Conservation (phyloP, 2,329 filamentous ascomycete species). For the Beauveria caledonica region DNA sequence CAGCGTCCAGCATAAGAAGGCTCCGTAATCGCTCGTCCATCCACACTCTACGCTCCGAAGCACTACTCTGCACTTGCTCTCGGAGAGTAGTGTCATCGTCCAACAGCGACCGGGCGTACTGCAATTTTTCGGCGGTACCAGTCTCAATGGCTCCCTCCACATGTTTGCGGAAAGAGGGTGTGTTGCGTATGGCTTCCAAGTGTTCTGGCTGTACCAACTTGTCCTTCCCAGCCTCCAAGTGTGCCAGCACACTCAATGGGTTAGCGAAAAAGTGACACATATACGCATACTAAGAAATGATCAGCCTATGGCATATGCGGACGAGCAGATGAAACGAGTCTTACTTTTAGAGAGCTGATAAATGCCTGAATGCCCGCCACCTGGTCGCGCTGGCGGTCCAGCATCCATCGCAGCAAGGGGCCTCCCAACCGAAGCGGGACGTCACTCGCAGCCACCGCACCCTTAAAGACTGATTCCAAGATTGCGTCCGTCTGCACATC, state of each 20-base stretch:
- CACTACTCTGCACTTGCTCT: slow-evolving; percentile 28
- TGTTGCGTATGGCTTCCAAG: slow-evolving; percentile 56
- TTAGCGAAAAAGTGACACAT: slow-evolving; percentile 85
- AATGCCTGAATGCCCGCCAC: slow-evolving; percentile 69
- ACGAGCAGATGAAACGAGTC: neutral
- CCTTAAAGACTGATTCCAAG: slow-evolving; percentile 63
- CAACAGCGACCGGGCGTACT: slow-evolving; percentile 39
- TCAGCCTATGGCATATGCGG: neutral
- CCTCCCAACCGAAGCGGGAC: slow-evolving; percentile 56
- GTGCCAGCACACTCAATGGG: slow-evolving; percentile 57
- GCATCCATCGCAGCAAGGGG: slow-evolving; percentile 50
- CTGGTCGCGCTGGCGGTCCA: slow-evolving; percentile 69
- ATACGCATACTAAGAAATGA: slow-evolving; percentile 56
- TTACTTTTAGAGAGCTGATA: slow-evolving; percentile 58
- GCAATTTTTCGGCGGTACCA: slow-evolving; percentile 34
- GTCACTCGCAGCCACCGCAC: slow-evolving; percentile 50
- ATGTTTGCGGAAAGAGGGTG: slow-evolving; percentile 58
- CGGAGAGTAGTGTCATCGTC: slow-evolving; percentile 51
- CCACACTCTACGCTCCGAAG: slow-evolving; percentile 26
- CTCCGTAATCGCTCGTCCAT: slow-evolving; percentile 39
- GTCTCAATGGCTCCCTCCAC: slow-evolving; percentile 41
- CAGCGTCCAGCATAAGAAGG: slow-evolving; percentile 37
- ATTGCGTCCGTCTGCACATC: slow-evolving; percentile 65
- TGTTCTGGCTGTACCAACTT: slow-evolving; percentile 49
- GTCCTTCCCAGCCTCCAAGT: slow-evolving; percentile 20